Conservation (phyloP, 495 filamentous ascomycete species). For the Talaromyces adpressus region DNA sequence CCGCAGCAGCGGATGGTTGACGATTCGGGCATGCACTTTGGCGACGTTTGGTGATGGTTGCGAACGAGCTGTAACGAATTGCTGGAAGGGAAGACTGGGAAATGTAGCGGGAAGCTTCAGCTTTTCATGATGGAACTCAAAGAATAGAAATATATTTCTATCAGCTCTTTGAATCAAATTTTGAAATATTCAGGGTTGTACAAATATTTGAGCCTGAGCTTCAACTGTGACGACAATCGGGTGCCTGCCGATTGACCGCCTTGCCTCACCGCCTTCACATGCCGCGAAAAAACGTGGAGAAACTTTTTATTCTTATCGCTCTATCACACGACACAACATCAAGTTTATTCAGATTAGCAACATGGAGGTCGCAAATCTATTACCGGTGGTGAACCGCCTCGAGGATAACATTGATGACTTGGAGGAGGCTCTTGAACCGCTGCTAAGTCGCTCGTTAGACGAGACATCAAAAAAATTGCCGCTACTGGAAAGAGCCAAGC, state of each 20-base stretch:
- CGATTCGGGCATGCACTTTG: slow-evolving; percentile 32
- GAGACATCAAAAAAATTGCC: slow-evolving; percentile 72
- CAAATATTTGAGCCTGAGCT: background rate
- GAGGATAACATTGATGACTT: slow-evolving; percentile 72
- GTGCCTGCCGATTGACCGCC: background rate
- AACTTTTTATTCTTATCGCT: background rate
- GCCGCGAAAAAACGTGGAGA: background rate
- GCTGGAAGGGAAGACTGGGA: background rate
- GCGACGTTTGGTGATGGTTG: slow-evolving; percentile 8
- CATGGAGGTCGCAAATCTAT: slow-evolving; percentile 39
- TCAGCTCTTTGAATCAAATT: background rate
- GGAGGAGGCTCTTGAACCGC: slow-evolving; percentile 60
- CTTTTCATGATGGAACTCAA: background rate
- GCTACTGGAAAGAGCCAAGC: slow-evolving; percentile 87
- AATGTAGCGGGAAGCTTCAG: background rate
- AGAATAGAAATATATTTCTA: background rate
- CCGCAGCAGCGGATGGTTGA: slow-evolving; percentile 33
- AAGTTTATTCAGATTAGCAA: background rate
- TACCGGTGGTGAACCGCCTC: slow-evolving; percentile 59
- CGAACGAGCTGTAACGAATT: background rate
- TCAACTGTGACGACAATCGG: background rate
- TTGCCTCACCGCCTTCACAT: slow-evolving; percentile 7
- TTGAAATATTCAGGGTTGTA: background rate
- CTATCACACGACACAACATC: background rate
- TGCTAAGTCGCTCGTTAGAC: slow-evolving; percentile 52